These are phyloP conservation scores for Pseudopithomyces maydicus DNA, from an alignment of 2,329 filamentous ascomycete genomes.

Conservation along the genomic window DNA sequence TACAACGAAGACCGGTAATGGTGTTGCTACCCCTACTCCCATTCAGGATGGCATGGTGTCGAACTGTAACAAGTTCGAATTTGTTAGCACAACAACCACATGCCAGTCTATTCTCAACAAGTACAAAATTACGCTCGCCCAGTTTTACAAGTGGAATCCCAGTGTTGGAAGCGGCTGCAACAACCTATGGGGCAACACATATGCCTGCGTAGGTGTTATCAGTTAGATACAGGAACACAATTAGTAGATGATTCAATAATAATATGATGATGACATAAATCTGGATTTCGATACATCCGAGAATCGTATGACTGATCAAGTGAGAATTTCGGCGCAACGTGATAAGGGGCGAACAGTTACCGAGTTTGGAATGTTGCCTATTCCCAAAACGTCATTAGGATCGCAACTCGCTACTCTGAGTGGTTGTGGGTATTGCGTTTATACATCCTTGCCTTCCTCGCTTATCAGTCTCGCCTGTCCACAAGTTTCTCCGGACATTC, in stretches of 20 bases:
- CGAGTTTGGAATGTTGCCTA: too few relatives aligned
- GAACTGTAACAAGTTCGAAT: constrained; percentile 2
- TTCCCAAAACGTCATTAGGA: too few relatives aligned
- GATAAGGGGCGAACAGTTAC: too few relatives aligned
- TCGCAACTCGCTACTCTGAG: too few relatives aligned
- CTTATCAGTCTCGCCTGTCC: too few relatives aligned
- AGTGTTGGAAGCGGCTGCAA: not conserved
- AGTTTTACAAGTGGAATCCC: not conserved
- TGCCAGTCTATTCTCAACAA: not conserved
- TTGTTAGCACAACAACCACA: not conserved
- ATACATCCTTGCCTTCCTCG: too few relatives aligned
- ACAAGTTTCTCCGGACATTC: too few relatives aligned
- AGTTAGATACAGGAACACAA: not conserved
- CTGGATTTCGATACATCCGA: too few relatives aligned
- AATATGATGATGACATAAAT: not conserved
- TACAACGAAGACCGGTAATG: constrained; percentile 6
- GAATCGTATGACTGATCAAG: too few relatives aligned
- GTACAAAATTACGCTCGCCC: not conserved
- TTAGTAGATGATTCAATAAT: not conserved
- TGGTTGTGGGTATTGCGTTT: too few relatives aligned
- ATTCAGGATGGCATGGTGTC: constrained; percentile 6
- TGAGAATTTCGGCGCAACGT: too few relatives aligned
- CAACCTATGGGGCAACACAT: not conserved
- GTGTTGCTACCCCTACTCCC: constrained; percentile 1
- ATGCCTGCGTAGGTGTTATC: not conserved